Percentiles rank a stretch among this genome's conserved stretches.
Evolutionary conservation across 306 rosid species (phyloP).

Genomic region (Oxytropis ochrocephala): DNA sequence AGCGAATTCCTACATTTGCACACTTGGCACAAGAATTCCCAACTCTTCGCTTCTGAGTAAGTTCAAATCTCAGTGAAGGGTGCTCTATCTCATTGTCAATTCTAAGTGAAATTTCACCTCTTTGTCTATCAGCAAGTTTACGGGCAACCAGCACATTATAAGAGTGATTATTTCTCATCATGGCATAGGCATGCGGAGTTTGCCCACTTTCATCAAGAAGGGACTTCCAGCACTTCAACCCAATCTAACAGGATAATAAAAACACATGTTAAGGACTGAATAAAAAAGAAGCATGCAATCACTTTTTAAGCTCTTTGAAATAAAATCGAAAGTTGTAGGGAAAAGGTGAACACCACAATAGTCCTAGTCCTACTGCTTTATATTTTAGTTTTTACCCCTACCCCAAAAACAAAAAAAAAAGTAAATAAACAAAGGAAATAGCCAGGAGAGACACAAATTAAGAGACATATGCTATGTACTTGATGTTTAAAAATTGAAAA

Average conservation of each 20-base stretch:
- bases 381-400: background rate
- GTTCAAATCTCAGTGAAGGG: slow-evolving; percentile 28
- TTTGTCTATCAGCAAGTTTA: slow-evolving; percentile 52
- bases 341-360: background rate
- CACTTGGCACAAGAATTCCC: slow-evolving; percentile 63
- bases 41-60: slow-evolving; percentile 19
- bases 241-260: slow-evolving; percentile 41
- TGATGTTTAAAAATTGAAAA: too few species aligned
- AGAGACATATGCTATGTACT: too few species aligned
- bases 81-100: slow-evolving; percentile 45
- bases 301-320: background rate
- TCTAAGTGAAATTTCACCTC: slow-evolving; percentile 53
- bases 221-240: slow-evolving; percentile 73
- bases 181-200: slow-evolving; percentile 70
- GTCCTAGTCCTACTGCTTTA: background rate
- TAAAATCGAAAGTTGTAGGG: background rate
- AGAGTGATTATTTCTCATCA: slow-evolving; percentile 62
- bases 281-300: background rate
- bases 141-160: slow-evolving; percentile 60
- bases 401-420: too few species aligned
- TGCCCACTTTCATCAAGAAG: slow-evolving; percentile 67
- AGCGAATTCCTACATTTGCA: slow-evolving; percentile 39
- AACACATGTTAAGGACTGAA: background rate
- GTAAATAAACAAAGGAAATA: too few species aligned
- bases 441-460: too few species aligned